Evolutionary conservation across 208 protist species (phyloP), one percentile per base, ranked within the genome.

Genomic region (Leishmania arabica): DNA sequence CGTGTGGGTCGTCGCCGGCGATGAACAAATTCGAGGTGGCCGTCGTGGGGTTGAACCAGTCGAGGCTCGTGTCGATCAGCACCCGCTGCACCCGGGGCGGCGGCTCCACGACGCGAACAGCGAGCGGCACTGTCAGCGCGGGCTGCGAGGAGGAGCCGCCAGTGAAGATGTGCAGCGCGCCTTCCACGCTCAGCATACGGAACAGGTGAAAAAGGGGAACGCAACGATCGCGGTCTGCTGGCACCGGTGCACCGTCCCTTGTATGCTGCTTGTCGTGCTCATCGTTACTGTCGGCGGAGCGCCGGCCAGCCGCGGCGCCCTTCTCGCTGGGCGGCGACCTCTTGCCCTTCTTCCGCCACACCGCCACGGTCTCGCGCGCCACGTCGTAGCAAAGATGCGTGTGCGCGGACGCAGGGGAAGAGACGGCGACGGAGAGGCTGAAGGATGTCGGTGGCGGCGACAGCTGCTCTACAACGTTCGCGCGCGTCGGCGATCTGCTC

Each of bases 1-100:
- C 77, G 72, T 93, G 75, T 15, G 99, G 89, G 62, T 98, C 90
- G 85, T 99, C 98, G 24, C 96, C 88, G 3, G 99, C 97, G 51
- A 99, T 89, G 86, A 98, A 99, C 8, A 76, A 40, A 19, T 79
- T 53, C 1, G 82, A 82, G 1, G 53, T 45, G 8, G 78, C 54
- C 2, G 77, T 65, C 3, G 78, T 82, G 2, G 99, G 99, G 85
- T 99, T 99, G 21, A 92, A 88, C 79, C 99, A 91, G 72, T 94
- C 98, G 81, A 99, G 99, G 74, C 85, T 98, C 71, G 98, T 95
- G 82, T 99, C 98, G 79, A 98, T 97, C 42, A 99, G 91, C 11
- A 99, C 79, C 15, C 99, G 90, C 60, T 87, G 78, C 21, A 71
- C 9, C 15, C 97, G 90, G 31, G 91, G 83, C 47, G 99, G 99